Evolutionary conservation across 805 yeast species (phyloP).

Genomic region (Candida fluviatilis): DNA sequence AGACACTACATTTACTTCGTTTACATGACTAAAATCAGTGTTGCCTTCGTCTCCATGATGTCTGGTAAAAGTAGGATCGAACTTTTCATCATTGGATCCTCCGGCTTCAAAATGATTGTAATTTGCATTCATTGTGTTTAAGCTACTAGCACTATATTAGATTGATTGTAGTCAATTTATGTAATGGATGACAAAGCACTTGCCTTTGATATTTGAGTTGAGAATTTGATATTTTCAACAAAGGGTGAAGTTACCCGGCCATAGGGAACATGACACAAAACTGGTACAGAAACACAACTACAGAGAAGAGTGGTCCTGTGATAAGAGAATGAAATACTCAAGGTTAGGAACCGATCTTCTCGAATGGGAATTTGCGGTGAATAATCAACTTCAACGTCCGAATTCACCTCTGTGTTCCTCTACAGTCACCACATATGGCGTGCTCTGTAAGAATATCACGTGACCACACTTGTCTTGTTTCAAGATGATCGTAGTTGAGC

Average conservation of each 20-base stretch:
- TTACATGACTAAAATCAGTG: slow-evolving; percentile 19
- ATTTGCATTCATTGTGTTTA: slow-evolving; percentile 18
- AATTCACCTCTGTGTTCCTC: too few species aligned
- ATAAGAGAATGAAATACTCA: too few species aligned
- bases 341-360: too few species aligned
- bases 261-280: too few species aligned
- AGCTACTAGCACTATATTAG: too few species aligned
- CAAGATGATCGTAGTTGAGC: too few species aligned
- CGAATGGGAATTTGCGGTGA: too few species aligned
- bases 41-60: slow-evolving; percentile 11
- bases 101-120: slow-evolving; percentile 18
- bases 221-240: background rate
- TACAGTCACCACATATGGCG: too few species aligned
- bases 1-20: slow-evolving; percentile 18
- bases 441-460: background rate
- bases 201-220: background rate
- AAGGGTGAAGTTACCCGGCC: slow-evolving; percentile 1
- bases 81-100: slow-evolving; percentile 19
- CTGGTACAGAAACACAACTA: too few species aligned
- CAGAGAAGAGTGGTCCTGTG: too few species aligned
- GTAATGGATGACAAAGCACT: slow-evolving; percentile 15
- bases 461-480: background rate
- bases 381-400: too few species aligned
- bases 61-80: slow-evolving; percentile 28
- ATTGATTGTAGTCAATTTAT: slow-evolving; percentile 8